These are phyloP conservation scores for Picea abies DNA, from an alignment of 83 land plant genomes.

Conservation along the genomic window DNA sequence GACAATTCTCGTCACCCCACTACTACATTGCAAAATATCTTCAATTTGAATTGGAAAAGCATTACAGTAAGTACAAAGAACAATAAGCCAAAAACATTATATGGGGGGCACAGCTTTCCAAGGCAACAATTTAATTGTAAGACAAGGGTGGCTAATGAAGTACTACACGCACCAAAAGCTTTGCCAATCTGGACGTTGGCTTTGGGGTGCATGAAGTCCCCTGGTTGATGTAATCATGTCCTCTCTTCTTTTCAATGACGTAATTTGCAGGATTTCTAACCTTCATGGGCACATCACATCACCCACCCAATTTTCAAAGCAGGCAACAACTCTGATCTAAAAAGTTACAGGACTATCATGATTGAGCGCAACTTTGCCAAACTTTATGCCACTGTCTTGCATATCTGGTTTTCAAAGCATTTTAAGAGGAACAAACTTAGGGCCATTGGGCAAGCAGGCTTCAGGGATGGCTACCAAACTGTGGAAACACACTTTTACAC, in stretches of 20 bases:
- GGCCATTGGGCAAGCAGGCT: not conserved
- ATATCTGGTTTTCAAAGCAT: not conserved
- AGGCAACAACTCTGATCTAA: not conserved
- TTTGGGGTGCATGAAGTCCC: too few species aligned
- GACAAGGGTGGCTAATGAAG: too few species aligned
- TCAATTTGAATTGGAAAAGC: too few species aligned
- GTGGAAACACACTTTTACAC: not conserved
- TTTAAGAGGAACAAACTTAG: not conserved
- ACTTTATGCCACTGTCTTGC: not conserved
- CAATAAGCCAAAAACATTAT: not conserved
- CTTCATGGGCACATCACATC: too few species aligned
- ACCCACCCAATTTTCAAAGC: too few species aligned
- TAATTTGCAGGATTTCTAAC: too few species aligned
- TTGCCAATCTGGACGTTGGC: too few species aligned
- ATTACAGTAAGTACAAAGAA: not conserved
- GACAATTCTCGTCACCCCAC: not conserved
- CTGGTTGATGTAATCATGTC: too few species aligned
- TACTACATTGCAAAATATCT: not conserved
- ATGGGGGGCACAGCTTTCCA: not conserved
- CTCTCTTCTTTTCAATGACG: too few species aligned
- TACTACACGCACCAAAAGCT: too few species aligned
- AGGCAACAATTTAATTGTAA: too few species aligned
- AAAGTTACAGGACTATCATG: not conserved
- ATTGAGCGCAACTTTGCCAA: not conserved
- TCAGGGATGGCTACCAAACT: not conserved